These are phyloP conservation scores for Aspergillus spinulosporus DNA, from an alignment of 2,329 filamentous ascomycete genomes.

Conservation along the genomic window DNA sequence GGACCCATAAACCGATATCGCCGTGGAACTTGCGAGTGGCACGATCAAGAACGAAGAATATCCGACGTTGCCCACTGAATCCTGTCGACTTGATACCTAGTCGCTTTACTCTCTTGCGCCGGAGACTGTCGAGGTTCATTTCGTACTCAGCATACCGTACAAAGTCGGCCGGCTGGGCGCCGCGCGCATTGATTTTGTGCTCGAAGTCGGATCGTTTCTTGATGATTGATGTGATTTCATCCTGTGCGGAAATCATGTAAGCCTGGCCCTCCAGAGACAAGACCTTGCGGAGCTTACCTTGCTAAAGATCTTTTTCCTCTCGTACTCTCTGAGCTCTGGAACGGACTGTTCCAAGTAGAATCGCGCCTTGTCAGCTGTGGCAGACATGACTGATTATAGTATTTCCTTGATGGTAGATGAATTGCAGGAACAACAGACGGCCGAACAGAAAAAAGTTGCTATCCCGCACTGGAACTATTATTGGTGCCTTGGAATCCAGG, in stretches of 20 bases:
- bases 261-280: slow-evolving; percentile 4
- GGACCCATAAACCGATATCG: slow-evolving; percentile 79
- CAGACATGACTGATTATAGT: slow-evolving; percentile 61
- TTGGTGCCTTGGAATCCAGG: slow-evolving; percentile 21
- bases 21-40: slow-evolving; percentile 81
- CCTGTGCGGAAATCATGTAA: slow-evolving; percentile 49
- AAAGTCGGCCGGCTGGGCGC: slow-evolving; percentile 75
- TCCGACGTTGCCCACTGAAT: slow-evolving; percentile 73
- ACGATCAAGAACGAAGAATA: slow-evolving; percentile 87
- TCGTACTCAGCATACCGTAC: slow-evolving; percentile 76
- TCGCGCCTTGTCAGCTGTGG: slow-evolving; percentile 87
- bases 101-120: slow-evolving; percentile 78
- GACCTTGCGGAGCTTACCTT: slow-evolving; percentile 54
- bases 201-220: slow-evolving; percentile 91
- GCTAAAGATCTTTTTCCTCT: slow-evolving; percentile 86
- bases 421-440: slow-evolving; percentile 12
- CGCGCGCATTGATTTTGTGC: slow-evolving; percentile 81
- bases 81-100: slow-evolving; percentile 72
- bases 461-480: slow-evolving; percentile 29
- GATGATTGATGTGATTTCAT: slow-evolving; percentile 86
- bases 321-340: slow-evolving; percentile 87
- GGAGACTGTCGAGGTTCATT: slow-evolving; percentile 69
- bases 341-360: slow-evolving; percentile 93
- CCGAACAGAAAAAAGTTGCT: slow-evolving; percentile 31
- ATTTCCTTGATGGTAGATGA: background rate